Conservation (phyloP, 257 asterid species). For the Catharanthus roseus region DNA sequence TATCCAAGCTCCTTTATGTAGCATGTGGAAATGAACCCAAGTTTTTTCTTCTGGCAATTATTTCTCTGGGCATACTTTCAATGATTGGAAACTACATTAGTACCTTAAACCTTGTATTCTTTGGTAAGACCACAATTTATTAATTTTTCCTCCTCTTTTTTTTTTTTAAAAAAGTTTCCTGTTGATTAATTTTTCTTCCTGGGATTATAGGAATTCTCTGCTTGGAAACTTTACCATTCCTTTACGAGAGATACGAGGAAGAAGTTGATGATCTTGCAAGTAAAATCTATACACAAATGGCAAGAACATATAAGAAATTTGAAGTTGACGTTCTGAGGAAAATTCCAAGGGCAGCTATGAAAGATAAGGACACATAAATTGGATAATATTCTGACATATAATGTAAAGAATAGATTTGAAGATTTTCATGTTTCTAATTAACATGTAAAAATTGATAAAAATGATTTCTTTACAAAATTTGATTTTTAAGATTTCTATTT, state of each 20-base stretch:
- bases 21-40: slow-evolving; percentile 50
- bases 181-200: not conserved
- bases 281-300: slow-evolving; percentile 20
- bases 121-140: slow-evolving; percentile 30
- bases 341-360: slow-evolving; percentile 40
- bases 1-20: slow-evolving; percentile 25
- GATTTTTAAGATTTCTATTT: too few species aligned
- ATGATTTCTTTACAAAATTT: too few species aligned
- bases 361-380: slow-evolving; percentile 19
- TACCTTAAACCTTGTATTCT: slow-evolving; percentile 51
- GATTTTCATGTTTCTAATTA: slow-evolving; percentile 4
- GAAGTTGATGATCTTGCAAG: slow-evolving; percentile 43
- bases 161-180: not conserved
- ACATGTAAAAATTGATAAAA: too few species aligned
- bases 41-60: slow-evolving; percentile 39
- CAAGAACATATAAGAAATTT: slow-evolving; percentile 27
- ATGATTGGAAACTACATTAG: slow-evolving; percentile 44
- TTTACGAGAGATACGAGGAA: slow-evolving; percentile 48
- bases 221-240: slow-evolving; percentile 43
- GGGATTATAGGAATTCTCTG: slow-evolving; percentile 38
- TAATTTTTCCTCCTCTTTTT: not conserved
- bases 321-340: slow-evolving; percentile 32
- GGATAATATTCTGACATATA: not conserved
- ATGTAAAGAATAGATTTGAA: slow-evolving; percentile 7
- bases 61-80: slow-evolving; percentile 42